Conservation (phyloP, 768 basidiomycete genomes). For the Tulasnella sp. region DNA sequence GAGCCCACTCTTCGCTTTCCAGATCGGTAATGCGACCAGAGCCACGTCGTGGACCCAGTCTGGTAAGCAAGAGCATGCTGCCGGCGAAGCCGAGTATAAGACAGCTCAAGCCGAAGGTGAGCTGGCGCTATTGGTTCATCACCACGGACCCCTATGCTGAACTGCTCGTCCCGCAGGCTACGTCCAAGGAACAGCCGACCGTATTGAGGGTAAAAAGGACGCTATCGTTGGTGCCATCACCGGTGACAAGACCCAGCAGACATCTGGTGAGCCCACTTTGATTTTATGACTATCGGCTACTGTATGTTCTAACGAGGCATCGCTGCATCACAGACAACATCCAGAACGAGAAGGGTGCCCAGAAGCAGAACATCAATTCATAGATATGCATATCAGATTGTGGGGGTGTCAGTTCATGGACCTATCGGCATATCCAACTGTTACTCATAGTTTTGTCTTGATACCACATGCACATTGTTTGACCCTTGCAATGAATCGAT, state of each 20-base stretch:
- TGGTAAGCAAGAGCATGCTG: constrained; percentile 19
- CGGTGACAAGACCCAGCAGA: constrained; percentile 35
- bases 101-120: constrained; percentile 20
- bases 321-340: constrained; percentile 9
- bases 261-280: constrained; percentile 29
- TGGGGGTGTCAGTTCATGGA: no score
- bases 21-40: constrained; percentile 17
- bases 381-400: no score
- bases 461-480: no score
- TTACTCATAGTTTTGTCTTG: no score
- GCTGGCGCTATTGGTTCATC: neutral
- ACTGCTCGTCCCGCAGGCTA: constrained; percentile 31
- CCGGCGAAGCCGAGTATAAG: constrained; percentile 21
- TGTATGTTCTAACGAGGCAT: neutral
- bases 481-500: no score
- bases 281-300: neutral
- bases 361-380: constrained; percentile 1
- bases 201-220: constrained; percentile 20
- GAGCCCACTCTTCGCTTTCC: neutral
- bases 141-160: neutral
- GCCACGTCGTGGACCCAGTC: constrained; percentile 11
- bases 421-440: no score
- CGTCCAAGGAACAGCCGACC: constrained; percentile 33
- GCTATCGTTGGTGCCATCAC: constrained; percentile 21
- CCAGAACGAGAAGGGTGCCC: constrained; percentile 6